Evolutionary conservation across 345 rosid genomes (phyloP).

Genomic region (Passiflora organensis): DNA sequence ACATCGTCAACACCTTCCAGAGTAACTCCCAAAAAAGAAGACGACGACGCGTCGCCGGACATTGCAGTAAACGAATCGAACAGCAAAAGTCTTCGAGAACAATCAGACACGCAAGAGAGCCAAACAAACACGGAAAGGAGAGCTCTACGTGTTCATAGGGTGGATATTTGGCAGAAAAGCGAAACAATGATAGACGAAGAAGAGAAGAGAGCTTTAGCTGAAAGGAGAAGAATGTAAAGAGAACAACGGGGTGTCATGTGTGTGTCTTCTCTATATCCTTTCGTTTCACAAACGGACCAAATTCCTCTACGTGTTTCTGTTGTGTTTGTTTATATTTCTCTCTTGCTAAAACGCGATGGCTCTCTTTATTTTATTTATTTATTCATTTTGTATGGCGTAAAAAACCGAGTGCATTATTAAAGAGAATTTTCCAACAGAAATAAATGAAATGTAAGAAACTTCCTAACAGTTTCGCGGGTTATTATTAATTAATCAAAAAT

Average conservation of each 20-base stretch:
- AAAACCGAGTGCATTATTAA: too few relatives aligned
- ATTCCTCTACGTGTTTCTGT: slow-evolving; percentile 37
- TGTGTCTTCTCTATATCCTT: slow-evolving; percentile 32
- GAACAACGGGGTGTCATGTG: slow-evolving; percentile 28
- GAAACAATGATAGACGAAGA: slow-evolving; percentile 4
- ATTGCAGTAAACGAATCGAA: slow-evolving; percentile 12
- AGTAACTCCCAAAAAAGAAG: slow-evolving; percentile 31
- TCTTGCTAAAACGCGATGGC: too few relatives aligned
- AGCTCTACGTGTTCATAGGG: not conserved
- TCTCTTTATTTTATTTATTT: too few relatives aligned
- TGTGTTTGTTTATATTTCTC: too few relatives aligned
- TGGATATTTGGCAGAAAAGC: not conserved
- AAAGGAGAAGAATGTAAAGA: not conserved
- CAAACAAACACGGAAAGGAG: not conserved
- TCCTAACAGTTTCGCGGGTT: too few relatives aligned
- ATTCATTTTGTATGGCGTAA: too few relatives aligned
- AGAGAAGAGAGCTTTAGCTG: not conserved
- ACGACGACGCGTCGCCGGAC: slow-evolving; percentile 43
- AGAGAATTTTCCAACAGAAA: too few relatives aligned
- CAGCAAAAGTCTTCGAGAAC: not conserved
- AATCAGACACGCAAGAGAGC: too few relatives aligned
- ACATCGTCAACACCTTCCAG: slow-evolving; percentile 59
- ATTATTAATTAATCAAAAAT: too few relatives aligned
- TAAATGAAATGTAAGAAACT: too few relatives aligned
- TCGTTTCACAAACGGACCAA: slow-evolving; percentile 48